Base-by-base conservation (phyloP, 176 grass and related monocot species). In the Phoenix dactylifera region DNA sequence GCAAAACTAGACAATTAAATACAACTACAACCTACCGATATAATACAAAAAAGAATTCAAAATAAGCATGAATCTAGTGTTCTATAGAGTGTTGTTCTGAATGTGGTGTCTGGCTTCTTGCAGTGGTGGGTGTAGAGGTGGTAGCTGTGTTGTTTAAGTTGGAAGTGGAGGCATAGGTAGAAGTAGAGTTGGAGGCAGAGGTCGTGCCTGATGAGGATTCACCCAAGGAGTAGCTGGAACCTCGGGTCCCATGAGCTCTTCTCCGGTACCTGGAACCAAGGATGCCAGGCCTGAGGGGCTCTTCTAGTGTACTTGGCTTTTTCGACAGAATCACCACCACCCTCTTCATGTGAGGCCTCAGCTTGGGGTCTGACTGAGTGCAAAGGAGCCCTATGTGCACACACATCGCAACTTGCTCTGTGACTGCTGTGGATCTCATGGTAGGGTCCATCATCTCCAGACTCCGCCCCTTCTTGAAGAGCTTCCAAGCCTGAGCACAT, bases 321-420 rank as follows among this genome's bases (percentile, higher is more conserved):
- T 83, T 88, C 18, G 87, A 98, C 22, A 98, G 70, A 58, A 86
- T 83, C 52, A 98, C 78, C 5, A 91, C 79, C 16, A 89, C 84
- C 35, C 84, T 68, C 71, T 88, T 98, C 93, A 98, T 98, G 84
- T 92, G 81, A 5, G 82, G 93, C 16, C 93, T 75, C 32, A 74
- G 49, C 70, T 89, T 86, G 22, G 87, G 81, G 53, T 98, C 87
- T 3, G 73, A 66, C 72, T 92, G 93, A 67, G 80, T 81, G 73
- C 93, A 98, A 2, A 98, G 81, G 54, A 98, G 72, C 23, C 84
- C 93, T 25, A 98, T 57, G 17, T 79, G 84, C 19, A 92, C 65
- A 44, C 82, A 91, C 62, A 91, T 69, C 25, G 72, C 70, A 57
- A 92, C 93, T 70, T 92, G 79, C 50, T 89, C 87, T 17, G 25